phyloP scores from a whole-genome alignment of 306 rosid species.

The Medicago ruthenica region DNA sequence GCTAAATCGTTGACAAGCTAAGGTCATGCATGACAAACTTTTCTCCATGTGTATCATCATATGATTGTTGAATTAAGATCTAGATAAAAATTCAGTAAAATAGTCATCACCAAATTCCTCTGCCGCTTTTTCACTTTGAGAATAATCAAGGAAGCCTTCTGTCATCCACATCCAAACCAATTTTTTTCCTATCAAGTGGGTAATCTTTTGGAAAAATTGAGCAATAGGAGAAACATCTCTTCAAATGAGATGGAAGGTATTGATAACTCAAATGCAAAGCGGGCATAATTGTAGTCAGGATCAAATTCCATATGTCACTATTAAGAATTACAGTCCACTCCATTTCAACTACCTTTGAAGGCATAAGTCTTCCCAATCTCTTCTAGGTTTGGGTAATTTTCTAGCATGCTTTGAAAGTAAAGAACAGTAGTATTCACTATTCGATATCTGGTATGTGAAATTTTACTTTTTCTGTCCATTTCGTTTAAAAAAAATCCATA shows the following conservation, averaged over 20 bases:
- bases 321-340: not conserved
- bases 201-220: not conserved
- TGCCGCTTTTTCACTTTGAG: not conserved
- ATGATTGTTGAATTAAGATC: not conserved
- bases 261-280: not conserved
- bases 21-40: not conserved
- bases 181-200: not conserved
- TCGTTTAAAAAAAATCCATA: too few relatives aligned
- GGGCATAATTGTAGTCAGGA: not conserved
- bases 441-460: too few relatives aligned
- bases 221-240: not conserved
- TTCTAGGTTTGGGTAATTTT: too few relatives aligned
- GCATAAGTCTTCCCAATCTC: too few relatives aligned
- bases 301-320: not conserved
- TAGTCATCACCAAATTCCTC: not conserved
- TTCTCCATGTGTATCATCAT: not conserved
- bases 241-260: not conserved
- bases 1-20: not conserved
- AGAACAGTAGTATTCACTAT: too few relatives aligned
- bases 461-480: too few relatives aligned
- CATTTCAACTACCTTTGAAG: not conserved
- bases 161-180: not conserved
- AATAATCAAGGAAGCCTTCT: not conserved
- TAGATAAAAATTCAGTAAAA: not conserved
- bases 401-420: too few relatives aligned